phyloP scores from a whole-genome alignment of 2,329 filamentous ascomycete genomes.

The Mariannaea sp. region DNA sequence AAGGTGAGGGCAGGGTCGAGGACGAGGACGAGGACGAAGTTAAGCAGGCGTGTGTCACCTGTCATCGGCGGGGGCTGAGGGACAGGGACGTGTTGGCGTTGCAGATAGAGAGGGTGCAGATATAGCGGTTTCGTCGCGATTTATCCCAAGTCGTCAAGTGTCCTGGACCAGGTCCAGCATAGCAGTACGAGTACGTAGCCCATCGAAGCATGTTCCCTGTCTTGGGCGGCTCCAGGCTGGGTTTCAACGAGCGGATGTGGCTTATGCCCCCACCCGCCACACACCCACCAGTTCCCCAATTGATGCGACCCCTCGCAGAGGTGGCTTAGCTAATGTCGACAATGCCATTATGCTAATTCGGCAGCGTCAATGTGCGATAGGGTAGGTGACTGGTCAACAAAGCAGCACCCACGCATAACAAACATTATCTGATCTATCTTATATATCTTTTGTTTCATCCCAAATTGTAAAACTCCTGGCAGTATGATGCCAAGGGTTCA shows the following conservation, averaged over 20 bases:
- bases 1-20: constrained; percentile 17
- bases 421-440: too few relatives aligned
- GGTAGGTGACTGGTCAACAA: too few relatives aligned
- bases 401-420: too few relatives aligned
- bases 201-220: constrained; percentile 17
- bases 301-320: too few relatives aligned
- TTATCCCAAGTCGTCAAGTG: constrained; percentile 1
- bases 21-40: constrained; percentile 1
- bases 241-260: background rate
- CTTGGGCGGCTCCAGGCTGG: background rate
- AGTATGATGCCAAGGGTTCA: too few relatives aligned
- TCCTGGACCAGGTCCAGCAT: constrained; percentile 15
- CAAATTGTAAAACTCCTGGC: too few relatives aligned
- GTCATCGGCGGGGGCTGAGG: constrained; percentile 20
- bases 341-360: too few relatives aligned
- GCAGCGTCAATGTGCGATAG: too few relatives aligned
- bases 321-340: too few relatives aligned
- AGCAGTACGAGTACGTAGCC: constrained; percentile 1
- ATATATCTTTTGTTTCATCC: too few relatives aligned
- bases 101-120: constrained; percentile 19
- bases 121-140: constrained; percentile 1
- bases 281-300: background rate
- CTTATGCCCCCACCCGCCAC: constrained; percentile 1
- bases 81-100: constrained; percentile 31
- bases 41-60: constrained; percentile 24